These are phyloP conservation scores for Auriscalpium microsporum DNA, from an alignment of 768 basidiomycete species.

Conservation along the genomic window DNA sequence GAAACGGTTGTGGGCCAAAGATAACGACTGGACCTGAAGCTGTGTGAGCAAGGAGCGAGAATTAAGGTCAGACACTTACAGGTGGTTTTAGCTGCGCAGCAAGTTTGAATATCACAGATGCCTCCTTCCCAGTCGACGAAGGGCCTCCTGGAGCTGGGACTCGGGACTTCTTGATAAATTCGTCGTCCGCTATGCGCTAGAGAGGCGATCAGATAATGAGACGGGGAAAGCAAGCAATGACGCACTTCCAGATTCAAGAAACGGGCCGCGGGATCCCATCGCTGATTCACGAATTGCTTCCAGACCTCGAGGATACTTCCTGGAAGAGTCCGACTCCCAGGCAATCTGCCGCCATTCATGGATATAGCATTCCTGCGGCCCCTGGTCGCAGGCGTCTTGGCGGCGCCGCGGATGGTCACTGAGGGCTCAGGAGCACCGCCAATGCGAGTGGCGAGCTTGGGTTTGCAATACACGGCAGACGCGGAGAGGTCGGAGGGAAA, in stretches of 20 bases:
- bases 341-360: slow-evolving; percentile 8
- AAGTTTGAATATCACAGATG: slow-evolving; percentile 83
- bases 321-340: slow-evolving; percentile 17
- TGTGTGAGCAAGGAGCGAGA: neutral
- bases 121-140: slow-evolving; percentile 54
- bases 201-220: slow-evolving; percentile 5
- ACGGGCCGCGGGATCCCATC: slow-evolving; percentile 61
- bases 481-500: slow-evolving; percentile 29
- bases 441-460: slow-evolving; percentile 35
- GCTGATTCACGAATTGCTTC: slow-evolving; percentile 62
- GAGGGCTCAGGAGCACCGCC: slow-evolving; percentile 33
- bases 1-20: slow-evolving; percentile 75
- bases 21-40: slow-evolving; percentile 65
- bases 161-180: slow-evolving; percentile 61
- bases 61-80: slow-evolving; percentile 30
- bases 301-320: slow-evolving; percentile 54
- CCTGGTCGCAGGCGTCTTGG: slow-evolving; percentile 42
- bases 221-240: slow-evolving; percentile 1
- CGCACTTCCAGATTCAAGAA: slow-evolving; percentile 82
- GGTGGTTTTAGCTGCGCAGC: slow-evolving; percentile 71
- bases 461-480: slow-evolving; percentile 18
- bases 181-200: slow-evolving; percentile 74
- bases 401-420: slow-evolving; percentile 59
- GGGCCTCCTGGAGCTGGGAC: slow-evolving; percentile 62
- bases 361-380: slow-evolving; percentile 53